Evolutionary conservation across 148 eudicot species (phyloP).

Genomic region (Rhododendron kiyosumense): DNA sequence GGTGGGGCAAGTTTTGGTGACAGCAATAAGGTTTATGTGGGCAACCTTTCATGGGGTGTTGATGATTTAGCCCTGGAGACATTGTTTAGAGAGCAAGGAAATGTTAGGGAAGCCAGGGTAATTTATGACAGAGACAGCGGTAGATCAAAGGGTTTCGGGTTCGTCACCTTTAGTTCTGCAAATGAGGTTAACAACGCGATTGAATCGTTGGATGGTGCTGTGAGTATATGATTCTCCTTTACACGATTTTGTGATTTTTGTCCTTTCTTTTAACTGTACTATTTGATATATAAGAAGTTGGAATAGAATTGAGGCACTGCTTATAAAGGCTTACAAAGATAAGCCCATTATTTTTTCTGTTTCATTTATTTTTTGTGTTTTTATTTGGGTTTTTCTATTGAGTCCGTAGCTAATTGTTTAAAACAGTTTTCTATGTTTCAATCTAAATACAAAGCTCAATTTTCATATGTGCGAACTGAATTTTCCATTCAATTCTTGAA

Average conservation of each 20-base stretch:
- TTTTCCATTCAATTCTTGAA: background rate
- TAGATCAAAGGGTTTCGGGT: slow-evolving; percentile 95
- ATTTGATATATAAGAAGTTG: background rate
- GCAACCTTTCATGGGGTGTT: slow-evolving; percentile 90
- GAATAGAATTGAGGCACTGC: background rate
- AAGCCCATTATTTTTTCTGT: background rate
- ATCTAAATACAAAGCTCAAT: background rate
- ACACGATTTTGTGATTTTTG: background rate
- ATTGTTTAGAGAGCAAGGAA: slow-evolving; percentile 75
- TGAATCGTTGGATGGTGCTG: slow-evolving; percentile 71
- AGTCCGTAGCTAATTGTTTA: background rate
- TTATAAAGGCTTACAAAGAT: background rate
- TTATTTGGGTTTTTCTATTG: background rate
- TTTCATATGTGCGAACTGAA: background rate
- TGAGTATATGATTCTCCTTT: slow-evolving; percentile 33
- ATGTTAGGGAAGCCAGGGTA: slow-evolving; percentile 84
- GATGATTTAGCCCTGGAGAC: slow-evolving; percentile 66
- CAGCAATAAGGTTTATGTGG: slow-evolving; percentile 71
- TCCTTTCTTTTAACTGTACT: background rate
- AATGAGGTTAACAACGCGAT: slow-evolving; percentile 81
- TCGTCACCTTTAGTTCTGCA: slow-evolving; percentile 69
- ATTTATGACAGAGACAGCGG: slow-evolving; percentile 94
- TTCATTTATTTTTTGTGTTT: background rate
- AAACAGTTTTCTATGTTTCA: background rate
- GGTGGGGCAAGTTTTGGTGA: slow-evolving; percentile 39